Evolutionary conservation across 352 stramenopile species (phyloP).

Genomic region (Poterioochromonas sp.): DNA sequence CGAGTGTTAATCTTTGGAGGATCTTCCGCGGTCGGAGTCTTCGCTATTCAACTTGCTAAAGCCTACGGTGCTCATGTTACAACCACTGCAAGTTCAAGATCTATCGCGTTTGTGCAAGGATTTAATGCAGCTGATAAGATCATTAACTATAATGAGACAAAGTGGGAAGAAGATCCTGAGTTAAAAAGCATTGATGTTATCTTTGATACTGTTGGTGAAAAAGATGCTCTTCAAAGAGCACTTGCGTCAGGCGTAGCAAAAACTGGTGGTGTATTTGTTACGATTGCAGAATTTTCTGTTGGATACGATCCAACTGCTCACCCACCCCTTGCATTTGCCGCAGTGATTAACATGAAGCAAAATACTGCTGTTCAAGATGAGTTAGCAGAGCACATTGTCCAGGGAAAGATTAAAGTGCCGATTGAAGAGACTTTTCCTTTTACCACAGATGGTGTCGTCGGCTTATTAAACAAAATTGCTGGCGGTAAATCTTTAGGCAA

Average conservation of each 20-base stretch:
- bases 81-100: slow-evolving; percentile 35
- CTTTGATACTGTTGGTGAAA: slow-evolving; percentile 39
- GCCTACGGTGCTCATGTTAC: slow-evolving; percentile 29
- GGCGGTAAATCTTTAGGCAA: background rate
- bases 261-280: slow-evolving; percentile 37
- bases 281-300: slow-evolving; percentile 32
- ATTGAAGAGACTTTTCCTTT: slow-evolving; percentile 36
- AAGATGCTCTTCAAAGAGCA: background rate
- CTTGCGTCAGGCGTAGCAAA: slow-evolving; percentile 29
- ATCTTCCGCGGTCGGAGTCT: slow-evolving; percentile 36
- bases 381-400: background rate
- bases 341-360: slow-evolving; percentile 38
- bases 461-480: background rate
- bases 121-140: slow-evolving; percentile 35
- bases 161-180: slow-evolving; percentile 33
- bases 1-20: slow-evolving; percentile 41
- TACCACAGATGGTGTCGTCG: background rate
- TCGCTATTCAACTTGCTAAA: slow-evolving; percentile 40
- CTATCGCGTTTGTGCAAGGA: slow-evolving; percentile 35
- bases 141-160: slow-evolving; percentile 37
- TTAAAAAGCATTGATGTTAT: slow-evolving; percentile 36
- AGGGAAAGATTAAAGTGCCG: slow-evolving; percentile 49
- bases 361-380: slow-evolving; percentile 36
- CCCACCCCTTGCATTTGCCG: slow-evolving; percentile 36
- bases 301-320: slow-evolving; percentile 36